A percentile compares a stretch with the other conserved stretches of the same genome.
These are phyloP conservation scores for Setaria viridis DNA, from an alignment of 202 grass and related monocot genomes.

Conservation along the genomic window DNA sequence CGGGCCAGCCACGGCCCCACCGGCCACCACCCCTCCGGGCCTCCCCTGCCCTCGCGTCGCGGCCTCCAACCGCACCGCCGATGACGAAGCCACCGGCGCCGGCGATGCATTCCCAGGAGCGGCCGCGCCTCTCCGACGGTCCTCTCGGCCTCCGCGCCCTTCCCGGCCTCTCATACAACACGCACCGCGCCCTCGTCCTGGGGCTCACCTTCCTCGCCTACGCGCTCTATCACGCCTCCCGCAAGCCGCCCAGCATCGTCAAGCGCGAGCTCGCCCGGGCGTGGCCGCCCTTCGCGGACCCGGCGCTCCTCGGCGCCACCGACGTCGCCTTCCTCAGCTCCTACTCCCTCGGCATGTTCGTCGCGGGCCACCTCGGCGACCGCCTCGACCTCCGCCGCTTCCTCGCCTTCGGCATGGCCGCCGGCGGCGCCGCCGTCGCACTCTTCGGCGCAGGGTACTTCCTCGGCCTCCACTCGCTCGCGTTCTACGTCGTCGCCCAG, in stretches of 20 bases:
- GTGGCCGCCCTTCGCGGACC: slow-evolving; percentile 49
- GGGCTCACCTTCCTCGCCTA: slow-evolving; percentile 75
- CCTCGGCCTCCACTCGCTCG: slow-evolving; percentile 52
- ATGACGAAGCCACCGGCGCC: slow-evolving; percentile 26
- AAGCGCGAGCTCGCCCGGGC: slow-evolving; percentile 57
- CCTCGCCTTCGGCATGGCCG: slow-evolving; percentile 64
- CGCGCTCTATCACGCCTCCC: slow-evolving; percentile 67
- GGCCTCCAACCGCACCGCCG: slow-evolving; percentile 15
- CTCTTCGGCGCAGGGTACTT: slow-evolving; percentile 69
- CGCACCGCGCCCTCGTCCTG: slow-evolving; percentile 65
- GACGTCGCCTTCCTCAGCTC: slow-evolving; percentile 75
- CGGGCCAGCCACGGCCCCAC: background rate
- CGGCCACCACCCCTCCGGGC: background rate
- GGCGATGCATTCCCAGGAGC: background rate
- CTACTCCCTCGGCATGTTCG: slow-evolving; percentile 72
- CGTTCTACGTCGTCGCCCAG: slow-evolving; percentile 62
- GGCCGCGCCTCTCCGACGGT: background rate
- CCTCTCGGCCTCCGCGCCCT: slow-evolving; percentile 41
- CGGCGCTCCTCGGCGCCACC: slow-evolving; percentile 67
- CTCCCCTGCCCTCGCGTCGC: background rate
- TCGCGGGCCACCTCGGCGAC: slow-evolving; percentile 70
- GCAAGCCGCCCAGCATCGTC: slow-evolving; percentile 76
- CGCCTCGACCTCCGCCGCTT: slow-evolving; percentile 71
- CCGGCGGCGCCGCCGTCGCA: slow-evolving; percentile 52
- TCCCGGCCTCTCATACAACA: slow-evolving; percentile 50